These are phyloP conservation scores for Ricinus communis DNA, from an alignment of 345 rosid genomes.

Conservation along the genomic window DNA sequence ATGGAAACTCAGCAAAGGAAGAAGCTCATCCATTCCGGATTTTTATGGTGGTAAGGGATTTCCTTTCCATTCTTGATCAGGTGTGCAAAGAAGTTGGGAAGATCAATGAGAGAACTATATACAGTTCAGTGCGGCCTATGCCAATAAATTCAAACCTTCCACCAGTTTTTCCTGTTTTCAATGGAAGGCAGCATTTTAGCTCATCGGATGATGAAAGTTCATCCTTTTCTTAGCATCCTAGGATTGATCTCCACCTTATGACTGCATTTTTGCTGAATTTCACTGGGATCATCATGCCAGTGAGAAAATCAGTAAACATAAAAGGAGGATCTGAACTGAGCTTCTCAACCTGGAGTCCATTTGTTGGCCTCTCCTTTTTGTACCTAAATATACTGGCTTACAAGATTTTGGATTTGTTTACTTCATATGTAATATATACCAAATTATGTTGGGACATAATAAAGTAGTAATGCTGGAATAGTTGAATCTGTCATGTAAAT, in stretches of 20 bases:
- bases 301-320: neutral
- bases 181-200: slow-evolving; percentile 34
- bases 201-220: slow-evolving; percentile 44
- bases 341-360: neutral
- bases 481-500: slow-evolving; percentile 6
- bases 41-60: slow-evolving; percentile 80
- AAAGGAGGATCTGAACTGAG: neutral
- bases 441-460: slow-evolving; percentile 10
- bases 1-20: slow-evolving; percentile 72
- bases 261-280: neutral
- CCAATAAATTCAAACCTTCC: slow-evolving; percentile 29
- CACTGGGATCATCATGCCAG: neutral
- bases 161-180: slow-evolving; percentile 51
- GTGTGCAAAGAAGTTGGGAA: slow-evolving; percentile 93
- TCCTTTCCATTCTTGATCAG: slow-evolving; percentile 77
- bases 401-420: slow-evolving; percentile 18
- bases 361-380: neutral
- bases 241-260: neutral
- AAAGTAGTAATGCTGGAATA: slow-evolving; percentile 4
- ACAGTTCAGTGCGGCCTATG: slow-evolving; percentile 51
- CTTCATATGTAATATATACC: slow-evolving; percentile 13
- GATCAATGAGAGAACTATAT: slow-evolving; percentile 75
- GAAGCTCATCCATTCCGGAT: slow-evolving; percentile 79
- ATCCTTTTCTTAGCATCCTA: slow-evolving; percentile 6
- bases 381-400: neutral